Conservation (phyloP, 129 eudicot genomes). For the Saposhnikovia divaricata region DNA sequence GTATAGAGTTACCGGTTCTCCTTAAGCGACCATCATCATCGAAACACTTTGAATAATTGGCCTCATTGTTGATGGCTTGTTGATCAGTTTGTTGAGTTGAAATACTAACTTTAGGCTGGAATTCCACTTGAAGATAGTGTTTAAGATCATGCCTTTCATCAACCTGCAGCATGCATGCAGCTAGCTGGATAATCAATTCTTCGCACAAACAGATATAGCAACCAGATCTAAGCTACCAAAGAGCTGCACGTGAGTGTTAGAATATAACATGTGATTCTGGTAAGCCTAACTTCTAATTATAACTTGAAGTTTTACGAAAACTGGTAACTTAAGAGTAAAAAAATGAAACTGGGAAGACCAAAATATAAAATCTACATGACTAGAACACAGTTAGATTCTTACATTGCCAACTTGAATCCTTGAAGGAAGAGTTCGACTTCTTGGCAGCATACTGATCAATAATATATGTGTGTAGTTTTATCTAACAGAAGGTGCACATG, state of each 20-base stretch:
- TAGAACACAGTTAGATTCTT: conserved; percentile 3
- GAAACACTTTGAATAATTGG: conserved; percentile 50
- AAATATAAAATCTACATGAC: not conserved
- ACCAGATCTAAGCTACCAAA: not conserved
- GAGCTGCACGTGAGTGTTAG: not conserved
- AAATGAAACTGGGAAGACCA: no score
- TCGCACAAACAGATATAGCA: not conserved
- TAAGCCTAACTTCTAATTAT: no score
- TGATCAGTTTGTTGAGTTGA: conserved; percentile 15
- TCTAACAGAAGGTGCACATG: not conserved
- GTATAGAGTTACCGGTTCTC: conserved; percentile 37
- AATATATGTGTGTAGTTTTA: no score
- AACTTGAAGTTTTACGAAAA: no score
- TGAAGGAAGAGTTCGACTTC: conserved; percentile 64
- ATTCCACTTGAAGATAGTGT: conserved; percentile 51
- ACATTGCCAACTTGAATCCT: conserved; percentile 48
- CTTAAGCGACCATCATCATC: conserved; percentile 66
- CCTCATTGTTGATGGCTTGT: conserved; percentile 30
- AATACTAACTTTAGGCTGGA: conserved; percentile 23
- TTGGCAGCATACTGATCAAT: conserved; percentile 32
- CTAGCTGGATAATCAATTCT: not conserved
- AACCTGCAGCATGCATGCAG: conserved; percentile 25
- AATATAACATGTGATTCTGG: no score
- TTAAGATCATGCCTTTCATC: conserved; percentile 47
- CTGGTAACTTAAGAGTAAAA: no score